These are phyloP conservation scores for Syzygium aromaticum DNA, from an alignment of 345 rosid species.

Conservation along the genomic window DNA sequence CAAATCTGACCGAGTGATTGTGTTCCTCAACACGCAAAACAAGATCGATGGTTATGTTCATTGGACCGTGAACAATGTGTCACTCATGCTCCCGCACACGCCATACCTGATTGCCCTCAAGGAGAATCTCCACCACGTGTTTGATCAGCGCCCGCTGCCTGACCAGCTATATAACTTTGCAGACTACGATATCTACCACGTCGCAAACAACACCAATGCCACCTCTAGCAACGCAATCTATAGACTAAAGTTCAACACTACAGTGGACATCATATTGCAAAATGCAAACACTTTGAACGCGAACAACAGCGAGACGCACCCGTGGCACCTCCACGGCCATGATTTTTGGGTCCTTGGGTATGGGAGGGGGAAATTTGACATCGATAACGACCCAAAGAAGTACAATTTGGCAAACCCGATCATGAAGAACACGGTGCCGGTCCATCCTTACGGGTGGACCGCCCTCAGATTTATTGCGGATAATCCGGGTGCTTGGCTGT, in stretches of 20 bases:
- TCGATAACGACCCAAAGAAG: constrained; percentile 23
- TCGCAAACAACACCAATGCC: constrained; percentile 18
- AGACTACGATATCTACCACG: constrained; percentile 6
- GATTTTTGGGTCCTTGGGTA: constrained; percentile 79
- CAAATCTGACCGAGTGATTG: constrained; percentile 33
- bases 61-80: constrained; percentile 69
- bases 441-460: constrained; percentile 68
- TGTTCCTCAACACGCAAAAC: constrained; percentile 59
- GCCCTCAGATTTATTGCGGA: constrained; percentile 56
- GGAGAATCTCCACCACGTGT: constrained; percentile 23
- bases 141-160: constrained; percentile 39
- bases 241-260: constrained; percentile 33
- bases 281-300: constrained; percentile 42
- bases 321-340: constrained; percentile 85
- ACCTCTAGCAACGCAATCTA: constrained; percentile 34
- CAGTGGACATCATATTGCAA: constrained; percentile 59
- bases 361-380: constrained; percentile 54
- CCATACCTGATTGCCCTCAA: constrained; percentile 56
- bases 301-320: constrained; percentile 59
- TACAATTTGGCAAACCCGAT: constrained; percentile 60
- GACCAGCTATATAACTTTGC: constrained; percentile 12
- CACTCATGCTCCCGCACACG: constrained; percentile 39
- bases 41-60: constrained; percentile 12
- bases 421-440: constrained; percentile 69
- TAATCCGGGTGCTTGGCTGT: constrained; percentile 67